phyloP scores from a whole-genome alignment of 768 basidiomycete species.

The Galerina marginata region DNA sequence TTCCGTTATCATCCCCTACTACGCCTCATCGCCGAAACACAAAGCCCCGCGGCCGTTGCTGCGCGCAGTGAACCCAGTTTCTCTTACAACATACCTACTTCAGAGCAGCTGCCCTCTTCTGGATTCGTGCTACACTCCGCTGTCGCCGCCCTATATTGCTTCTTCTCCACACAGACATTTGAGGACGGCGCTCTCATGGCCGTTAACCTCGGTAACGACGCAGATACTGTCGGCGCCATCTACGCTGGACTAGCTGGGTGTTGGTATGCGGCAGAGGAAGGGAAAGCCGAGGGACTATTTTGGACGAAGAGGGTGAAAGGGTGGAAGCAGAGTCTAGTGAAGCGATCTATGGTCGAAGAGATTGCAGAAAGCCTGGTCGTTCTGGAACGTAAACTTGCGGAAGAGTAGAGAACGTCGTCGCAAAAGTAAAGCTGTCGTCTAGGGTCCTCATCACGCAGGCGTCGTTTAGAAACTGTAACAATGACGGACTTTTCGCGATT shows the following conservation, averaged over 20 bases:
- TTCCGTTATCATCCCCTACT: constrained; percentile 43
- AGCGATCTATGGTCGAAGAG: constrained; percentile 38
- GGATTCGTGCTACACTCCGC: constrained; percentile 47
- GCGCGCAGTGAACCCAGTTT: constrained; percentile 16
- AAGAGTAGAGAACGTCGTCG: background rate
- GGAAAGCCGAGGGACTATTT: constrained; percentile 28
- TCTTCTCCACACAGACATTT: constrained; percentile 47
- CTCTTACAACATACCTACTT: constrained; percentile 37
- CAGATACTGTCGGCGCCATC: constrained; percentile 51
- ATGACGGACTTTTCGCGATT: no score
- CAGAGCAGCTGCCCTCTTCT: constrained; percentile 37
- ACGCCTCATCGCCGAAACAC: constrained; percentile 36
- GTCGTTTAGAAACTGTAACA: no score
- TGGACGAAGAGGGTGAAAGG: constrained; percentile 42
- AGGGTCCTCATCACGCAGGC: no score
- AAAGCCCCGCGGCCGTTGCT: constrained; percentile 14
- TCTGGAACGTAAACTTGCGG: constrained; percentile 19
- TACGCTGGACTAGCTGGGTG: constrained; percentile 51
- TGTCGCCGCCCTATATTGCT: constrained; percentile 50
- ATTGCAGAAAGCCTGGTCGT: constrained; percentile 41
- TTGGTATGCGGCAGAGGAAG: constrained; percentile 43
- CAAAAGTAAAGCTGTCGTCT: no score
- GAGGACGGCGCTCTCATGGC: constrained; percentile 51
- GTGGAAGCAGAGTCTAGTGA: constrained; percentile 40
- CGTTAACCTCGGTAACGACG: constrained; percentile 48